Conservation (phyloP, 2,329 filamentous ascomycete genomes). For the Penicillium sp. region DNA sequence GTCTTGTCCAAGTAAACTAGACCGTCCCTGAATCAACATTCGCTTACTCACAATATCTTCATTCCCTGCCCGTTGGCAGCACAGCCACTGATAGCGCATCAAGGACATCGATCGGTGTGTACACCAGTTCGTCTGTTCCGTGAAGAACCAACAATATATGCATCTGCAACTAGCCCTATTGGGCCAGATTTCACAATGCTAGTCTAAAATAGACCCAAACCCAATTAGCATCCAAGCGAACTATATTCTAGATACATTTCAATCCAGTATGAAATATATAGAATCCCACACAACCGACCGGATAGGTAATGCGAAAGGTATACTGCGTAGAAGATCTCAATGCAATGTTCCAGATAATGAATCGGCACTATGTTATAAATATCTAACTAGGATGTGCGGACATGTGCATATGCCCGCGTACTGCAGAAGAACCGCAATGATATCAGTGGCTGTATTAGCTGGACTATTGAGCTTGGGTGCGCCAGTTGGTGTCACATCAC, state of each 20-base stretch:
- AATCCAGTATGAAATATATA: neutral
- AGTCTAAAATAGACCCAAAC: neutral
- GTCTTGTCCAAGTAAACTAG: neutral
- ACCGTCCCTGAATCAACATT: neutral
- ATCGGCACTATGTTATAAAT: neutral
- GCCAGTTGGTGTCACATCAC: neutral
- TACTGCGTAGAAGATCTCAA: neutral
- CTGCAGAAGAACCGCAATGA: conserved; percentile 1
- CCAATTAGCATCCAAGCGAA: neutral
- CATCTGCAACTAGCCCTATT: no score
- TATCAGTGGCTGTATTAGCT: conserved; percentile 5
- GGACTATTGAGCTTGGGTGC: neutral
- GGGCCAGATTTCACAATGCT: no score
- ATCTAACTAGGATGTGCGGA: neutral
- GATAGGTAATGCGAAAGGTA: neutral
- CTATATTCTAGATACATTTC: no score
- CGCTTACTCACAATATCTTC: neutral
- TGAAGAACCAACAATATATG: neutral
- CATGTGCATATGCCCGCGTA: neutral
- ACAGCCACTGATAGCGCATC: neutral
- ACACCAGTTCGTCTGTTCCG: neutral
- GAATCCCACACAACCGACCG: neutral
- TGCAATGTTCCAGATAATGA: neutral
- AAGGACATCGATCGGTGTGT: neutral
- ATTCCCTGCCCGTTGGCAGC: no score